Percentiles rank a stretch among this genome's conserved stretches.
Conservation (phyloP, 2,329 filamentous ascomycete species). For the Alternaria triticimaculans region DNA sequence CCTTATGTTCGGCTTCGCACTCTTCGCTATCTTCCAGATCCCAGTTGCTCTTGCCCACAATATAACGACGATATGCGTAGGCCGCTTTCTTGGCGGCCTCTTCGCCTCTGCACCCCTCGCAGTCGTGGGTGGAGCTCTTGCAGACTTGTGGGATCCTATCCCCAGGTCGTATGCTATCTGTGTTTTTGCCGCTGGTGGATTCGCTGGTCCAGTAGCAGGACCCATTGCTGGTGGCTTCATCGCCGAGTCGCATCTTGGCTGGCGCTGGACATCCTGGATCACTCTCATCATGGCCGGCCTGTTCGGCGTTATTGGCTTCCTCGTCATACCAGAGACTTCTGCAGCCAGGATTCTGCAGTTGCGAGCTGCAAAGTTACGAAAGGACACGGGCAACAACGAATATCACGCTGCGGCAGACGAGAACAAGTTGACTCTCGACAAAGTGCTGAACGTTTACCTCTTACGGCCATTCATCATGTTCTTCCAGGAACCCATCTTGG, state of each 20-base stretch:
- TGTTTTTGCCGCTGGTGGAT: conserved; percentile 45
- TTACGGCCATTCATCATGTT: conserved; percentile 72
- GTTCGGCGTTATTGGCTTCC: conserved; percentile 29
- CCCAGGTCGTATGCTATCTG: conserved; percentile 47
- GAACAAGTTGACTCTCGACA: conserved; percentile 68
- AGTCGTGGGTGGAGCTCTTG: conserved; percentile 44
- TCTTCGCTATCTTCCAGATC: conserved; percentile 51
- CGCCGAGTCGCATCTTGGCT: conserved; percentile 41
- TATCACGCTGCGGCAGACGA: conserved; percentile 52
- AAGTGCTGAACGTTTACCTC: conserved; percentile 70
- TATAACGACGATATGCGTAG: conserved; percentile 59
- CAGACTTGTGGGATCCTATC: conserved; percentile 47
- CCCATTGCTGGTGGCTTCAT: conserved; percentile 55
- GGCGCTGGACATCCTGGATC: conserved; percentile 49
- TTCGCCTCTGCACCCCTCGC: conserved; percentile 54
- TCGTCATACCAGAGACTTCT: conserved; percentile 42
- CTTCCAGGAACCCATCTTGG: conserved; percentile 45
- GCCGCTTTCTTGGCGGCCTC: conserved; percentile 60
- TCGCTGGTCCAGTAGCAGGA: conserved; percentile 51
- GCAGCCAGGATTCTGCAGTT: conserved; percentile 39
- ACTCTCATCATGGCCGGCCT: conserved; percentile 45
- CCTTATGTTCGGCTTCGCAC: conserved; percentile 40
- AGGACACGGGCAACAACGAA: conserved; percentile 44
- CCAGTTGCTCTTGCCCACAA: conserved; percentile 54
- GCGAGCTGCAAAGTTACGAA: conserved; percentile 38